These are phyloP conservation scores for Xylariales sp. DNA, from an alignment of 2,329 filamentous ascomycete species.

Conservation along the genomic window DNA sequence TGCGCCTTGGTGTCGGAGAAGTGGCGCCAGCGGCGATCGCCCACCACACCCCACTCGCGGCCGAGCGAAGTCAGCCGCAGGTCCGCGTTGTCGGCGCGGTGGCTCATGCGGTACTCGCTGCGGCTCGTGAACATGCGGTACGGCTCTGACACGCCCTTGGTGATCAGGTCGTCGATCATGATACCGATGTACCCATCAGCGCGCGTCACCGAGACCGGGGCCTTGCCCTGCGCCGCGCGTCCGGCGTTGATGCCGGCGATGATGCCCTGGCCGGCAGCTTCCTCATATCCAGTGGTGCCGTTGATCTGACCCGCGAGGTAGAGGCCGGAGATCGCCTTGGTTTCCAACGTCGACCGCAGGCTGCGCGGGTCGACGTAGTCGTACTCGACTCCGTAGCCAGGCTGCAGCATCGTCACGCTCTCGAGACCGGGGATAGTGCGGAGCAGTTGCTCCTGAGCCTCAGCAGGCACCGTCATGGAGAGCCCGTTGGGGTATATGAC, in stretches of 20 bases:
- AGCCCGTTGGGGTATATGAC: slow-evolving; percentile 95
- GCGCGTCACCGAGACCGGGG: slow-evolving; percentile 65
- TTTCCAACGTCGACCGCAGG: slow-evolving; percentile 85
- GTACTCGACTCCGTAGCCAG: slow-evolving; percentile 96
- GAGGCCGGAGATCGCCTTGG: slow-evolving; percentile 82
- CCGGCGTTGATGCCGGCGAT: slow-evolving; percentile 93
- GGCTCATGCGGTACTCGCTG: slow-evolving; percentile 91
- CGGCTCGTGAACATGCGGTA: slow-evolving; percentile 98
- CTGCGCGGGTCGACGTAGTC: slow-evolving; percentile 95
- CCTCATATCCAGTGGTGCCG: slow-evolving; percentile 96
- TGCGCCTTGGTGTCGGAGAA: slow-evolving; percentile 64
- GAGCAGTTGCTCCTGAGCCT: slow-evolving; percentile 81
- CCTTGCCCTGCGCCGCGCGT: slow-evolving; percentile 63
- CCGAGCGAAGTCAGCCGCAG: slow-evolving; percentile 77
- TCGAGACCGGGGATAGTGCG: slow-evolving; percentile 85
- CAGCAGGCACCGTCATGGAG: slow-evolving; percentile 91
- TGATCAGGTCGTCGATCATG: slow-evolving; percentile 97
- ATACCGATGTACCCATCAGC: slow-evolving; percentile 95
- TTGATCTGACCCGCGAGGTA: slow-evolving; percentile 97
- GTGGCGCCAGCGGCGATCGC: slow-evolving; percentile 70
- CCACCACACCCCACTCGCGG: slow-evolving; percentile 70
- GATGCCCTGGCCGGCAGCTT: slow-evolving; percentile 90
- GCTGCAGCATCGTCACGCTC: slow-evolving; percentile 85
- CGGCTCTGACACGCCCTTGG: slow-evolving; percentile 93
- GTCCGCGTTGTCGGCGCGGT: slow-evolving; percentile 92